Conservation (phyloP, 1,284 basidiomycete species). For the Erythrobasidium hasegawianum region DNA sequence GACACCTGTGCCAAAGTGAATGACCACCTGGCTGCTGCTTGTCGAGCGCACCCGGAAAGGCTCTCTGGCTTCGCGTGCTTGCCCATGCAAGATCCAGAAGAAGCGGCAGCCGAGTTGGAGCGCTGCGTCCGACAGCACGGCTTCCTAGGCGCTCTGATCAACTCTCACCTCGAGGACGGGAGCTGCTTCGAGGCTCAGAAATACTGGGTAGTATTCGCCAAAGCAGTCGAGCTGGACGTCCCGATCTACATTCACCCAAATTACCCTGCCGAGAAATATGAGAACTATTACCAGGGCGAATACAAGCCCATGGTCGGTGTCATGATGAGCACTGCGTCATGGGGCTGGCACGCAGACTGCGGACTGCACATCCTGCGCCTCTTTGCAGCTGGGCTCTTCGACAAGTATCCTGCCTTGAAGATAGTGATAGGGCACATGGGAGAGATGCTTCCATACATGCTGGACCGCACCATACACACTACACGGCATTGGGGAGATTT, state of each 20-base stretch:
- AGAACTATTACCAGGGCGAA: background rate
- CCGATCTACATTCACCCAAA: background rate
- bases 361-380: background rate
- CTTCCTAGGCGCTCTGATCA: background rate
- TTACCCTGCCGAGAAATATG: background rate
- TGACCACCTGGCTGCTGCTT: background rate
- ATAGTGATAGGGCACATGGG: conserved; percentile 2
- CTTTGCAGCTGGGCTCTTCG: background rate
- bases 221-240: background rate
- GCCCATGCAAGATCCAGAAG: background rate
- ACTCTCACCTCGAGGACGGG: background rate
- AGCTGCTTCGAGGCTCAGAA: background rate
- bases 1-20: background rate
- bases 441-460: conserved; percentile 3
- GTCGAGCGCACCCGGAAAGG: background rate
- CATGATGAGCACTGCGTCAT: background rate
- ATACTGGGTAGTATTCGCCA: background rate
- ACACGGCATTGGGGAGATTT: background rate
- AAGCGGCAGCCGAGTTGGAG: background rate
- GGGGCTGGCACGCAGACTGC: background rate
- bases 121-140: background rate
- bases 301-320: background rate
- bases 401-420: background rate
- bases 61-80: background rate
- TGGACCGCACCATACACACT: background rate